Conservation (phyloP, 2,329 filamentous ascomycete species). For the Neonectria sp. region DNA sequence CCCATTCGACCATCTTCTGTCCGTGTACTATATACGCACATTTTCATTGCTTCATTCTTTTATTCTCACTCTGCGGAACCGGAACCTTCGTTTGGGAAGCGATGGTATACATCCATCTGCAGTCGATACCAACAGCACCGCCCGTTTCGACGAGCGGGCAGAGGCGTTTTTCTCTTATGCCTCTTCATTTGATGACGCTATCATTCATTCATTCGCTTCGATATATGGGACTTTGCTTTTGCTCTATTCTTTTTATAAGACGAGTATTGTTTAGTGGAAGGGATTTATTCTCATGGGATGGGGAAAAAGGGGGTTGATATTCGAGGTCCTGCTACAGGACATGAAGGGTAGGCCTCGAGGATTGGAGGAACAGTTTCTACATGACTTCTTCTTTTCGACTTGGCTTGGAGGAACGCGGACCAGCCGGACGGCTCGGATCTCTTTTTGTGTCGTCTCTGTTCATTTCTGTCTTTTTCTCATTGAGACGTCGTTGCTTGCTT, state of each 20-base stretch:
- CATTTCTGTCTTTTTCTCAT: conserved; percentile 4
- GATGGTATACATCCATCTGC: conserved; percentile 12
- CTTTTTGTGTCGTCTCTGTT: conserved; percentile 33
- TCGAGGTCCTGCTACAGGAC: conserved; percentile 46
- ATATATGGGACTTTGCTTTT: conserved; percentile 19
- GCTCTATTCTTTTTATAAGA: conserved; percentile 34
- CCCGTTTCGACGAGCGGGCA: conserved; percentile 1
- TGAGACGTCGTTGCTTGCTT: conserved; percentile 15
- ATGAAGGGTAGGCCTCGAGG: conserved; percentile 46
- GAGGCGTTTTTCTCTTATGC: conserved; percentile 32
- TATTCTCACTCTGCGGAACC: conserved; percentile 20
- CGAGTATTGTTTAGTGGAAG: conserved; percentile 48
- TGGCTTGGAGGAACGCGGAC: conserved; percentile 43
- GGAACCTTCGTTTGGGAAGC: conserved; percentile 12
- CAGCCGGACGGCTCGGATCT: conserved; percentile 32
- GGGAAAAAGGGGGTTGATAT: conserved; percentile 33
- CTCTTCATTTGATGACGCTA: conserved; percentile 36
- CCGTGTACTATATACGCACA: conserved; percentile 38
- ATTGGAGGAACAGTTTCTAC: conserved; percentile 20
- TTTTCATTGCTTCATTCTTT: conserved; percentile 20
- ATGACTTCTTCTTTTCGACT: conserved; percentile 24
- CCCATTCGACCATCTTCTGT: conserved; percentile 16
- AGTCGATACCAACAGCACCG: conserved; percentile 16
- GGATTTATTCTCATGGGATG: conserved; percentile 37
- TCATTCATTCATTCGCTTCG: conserved; percentile 32